Evolutionary conservation across 2,329 filamentous ascomycete species (phyloP).

Genomic region (Fonsecaea pedrosoi): DNA sequence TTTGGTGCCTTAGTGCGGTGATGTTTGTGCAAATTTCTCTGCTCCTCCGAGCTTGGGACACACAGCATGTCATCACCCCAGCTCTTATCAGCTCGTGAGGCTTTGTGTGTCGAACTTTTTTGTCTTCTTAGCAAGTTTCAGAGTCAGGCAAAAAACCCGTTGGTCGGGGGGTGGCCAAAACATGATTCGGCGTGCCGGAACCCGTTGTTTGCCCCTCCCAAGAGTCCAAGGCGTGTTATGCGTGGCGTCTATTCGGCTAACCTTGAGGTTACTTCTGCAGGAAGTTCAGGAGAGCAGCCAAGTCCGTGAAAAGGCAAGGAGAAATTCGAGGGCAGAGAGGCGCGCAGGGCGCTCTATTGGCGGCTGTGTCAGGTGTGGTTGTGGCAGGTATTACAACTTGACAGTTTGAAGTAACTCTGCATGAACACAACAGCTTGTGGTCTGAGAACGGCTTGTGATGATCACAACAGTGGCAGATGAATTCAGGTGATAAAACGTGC

Average conservation of each 20-base stretch:
- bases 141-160: neutral
- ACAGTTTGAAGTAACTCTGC: neutral
- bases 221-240: neutral
- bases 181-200: neutral
- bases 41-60: conserved; percentile 3
- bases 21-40: conserved; percentile 16
- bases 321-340: conserved; percentile 20
- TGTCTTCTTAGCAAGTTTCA: neutral
- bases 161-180: neutral
- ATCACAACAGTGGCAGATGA: conserved; percentile 32
- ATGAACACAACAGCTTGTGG: conserved; percentile 8
- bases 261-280: conserved; percentile 1
- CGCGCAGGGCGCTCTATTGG: conserved; percentile 11
- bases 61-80: conserved; percentile 7
- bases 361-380: conserved; percentile 5
- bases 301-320: conserved; percentile 12
- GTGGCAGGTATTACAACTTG: neutral
- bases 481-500: conserved; percentile 29
- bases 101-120: neutral
- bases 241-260: conserved; percentile 28
- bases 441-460: conserved; percentile 28
- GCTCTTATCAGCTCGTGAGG: conserved; percentile 7
- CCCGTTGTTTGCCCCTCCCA: neutral
- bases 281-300: neutral
- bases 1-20: conserved; percentile 16